These are phyloP conservation scores for Plasmodium malariae DNA, from an alignment of 169 alveolate species.

Conservation along the genomic window DNA sequence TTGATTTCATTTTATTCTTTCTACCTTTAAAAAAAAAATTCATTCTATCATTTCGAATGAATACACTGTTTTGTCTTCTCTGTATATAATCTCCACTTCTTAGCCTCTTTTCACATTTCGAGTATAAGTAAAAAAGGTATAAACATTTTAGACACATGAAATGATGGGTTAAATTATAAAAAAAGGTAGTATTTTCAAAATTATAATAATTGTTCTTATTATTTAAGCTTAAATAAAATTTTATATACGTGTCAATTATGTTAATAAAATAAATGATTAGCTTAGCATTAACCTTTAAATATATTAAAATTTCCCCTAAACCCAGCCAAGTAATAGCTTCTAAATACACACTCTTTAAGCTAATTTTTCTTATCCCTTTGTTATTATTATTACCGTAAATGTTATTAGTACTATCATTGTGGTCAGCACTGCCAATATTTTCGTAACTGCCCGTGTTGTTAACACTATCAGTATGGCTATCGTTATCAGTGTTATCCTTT, in stretches of 20 bases:
- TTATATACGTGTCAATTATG: constrained; percentile 48
- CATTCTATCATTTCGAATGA: not conserved
- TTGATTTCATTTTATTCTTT: not conserved
- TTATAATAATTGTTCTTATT: constrained; percentile 45
- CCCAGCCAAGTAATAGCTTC: constrained; percentile 57
- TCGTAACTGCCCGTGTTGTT: not conserved
- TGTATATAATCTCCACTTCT: not conserved
- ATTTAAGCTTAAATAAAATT: constrained; percentile 54
- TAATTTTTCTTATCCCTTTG: constrained; percentile 17
- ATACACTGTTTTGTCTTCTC: constrained; percentile 4
- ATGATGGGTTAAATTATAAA: constrained; percentile 62
- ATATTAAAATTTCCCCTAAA: constrained; percentile 57
- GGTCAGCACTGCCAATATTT: not conserved
- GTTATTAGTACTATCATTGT: too few species aligned
- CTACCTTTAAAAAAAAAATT: not conserved
- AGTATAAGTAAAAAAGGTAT: constrained; percentile 61
- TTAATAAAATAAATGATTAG: constrained; percentile 28
- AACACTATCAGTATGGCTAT: not conserved
- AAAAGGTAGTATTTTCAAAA: constrained; percentile 39
- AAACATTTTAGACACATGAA: constrained; percentile 71
- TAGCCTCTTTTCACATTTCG: constrained; percentile 22
- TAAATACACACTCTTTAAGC: constrained; percentile 27
- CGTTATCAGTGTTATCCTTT: not conserved
- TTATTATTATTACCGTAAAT: not conserved
- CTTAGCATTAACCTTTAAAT: constrained; percentile 46